These are phyloP conservation scores for Leccinum obscurum DNA, from an alignment of 768 basidiomycete species.

Conservation along the genomic window DNA sequence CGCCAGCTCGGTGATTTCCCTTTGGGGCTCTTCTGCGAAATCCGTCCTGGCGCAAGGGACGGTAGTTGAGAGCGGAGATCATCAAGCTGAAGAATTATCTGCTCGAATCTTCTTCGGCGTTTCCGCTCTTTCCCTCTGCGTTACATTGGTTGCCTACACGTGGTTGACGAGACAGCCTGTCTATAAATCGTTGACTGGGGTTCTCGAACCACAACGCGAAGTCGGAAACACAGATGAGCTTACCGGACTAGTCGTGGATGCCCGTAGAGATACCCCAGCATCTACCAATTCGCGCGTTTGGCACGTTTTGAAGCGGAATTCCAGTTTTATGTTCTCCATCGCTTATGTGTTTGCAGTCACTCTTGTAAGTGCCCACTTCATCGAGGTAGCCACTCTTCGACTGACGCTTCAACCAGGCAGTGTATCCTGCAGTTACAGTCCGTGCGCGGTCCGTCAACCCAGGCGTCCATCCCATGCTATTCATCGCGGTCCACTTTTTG, in stretches of 20 bases:
- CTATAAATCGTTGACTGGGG: constrained; percentile 56
- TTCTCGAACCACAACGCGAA: constrained; percentile 42
- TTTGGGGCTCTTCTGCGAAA: constrained; percentile 45
- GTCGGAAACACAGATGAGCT: constrained; percentile 28
- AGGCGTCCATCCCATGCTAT: constrained; percentile 75
- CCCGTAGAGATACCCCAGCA: constrained; percentile 20
- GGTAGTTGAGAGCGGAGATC: constrained; percentile 26
- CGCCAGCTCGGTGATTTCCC: constrained; percentile 57
- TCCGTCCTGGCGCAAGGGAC: constrained; percentile 18
- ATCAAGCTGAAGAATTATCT: constrained; percentile 59
- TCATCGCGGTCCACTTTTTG: constrained; percentile 76
- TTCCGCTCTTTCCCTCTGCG: constrained; percentile 63
- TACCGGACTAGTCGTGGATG: constrained; percentile 37
- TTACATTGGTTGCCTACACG: constrained; percentile 50
- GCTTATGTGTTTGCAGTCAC: constrained; percentile 80
- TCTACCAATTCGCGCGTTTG: constrained; percentile 46
- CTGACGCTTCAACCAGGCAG: constrained; percentile 52
- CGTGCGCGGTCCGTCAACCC: constrained; percentile 69
- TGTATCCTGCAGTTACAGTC: constrained; percentile 85
- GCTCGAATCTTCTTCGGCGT: constrained; percentile 75
- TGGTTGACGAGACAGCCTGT: constrained; percentile 60
- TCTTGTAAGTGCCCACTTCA: constrained; percentile 50
- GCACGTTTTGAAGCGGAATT: constrained; percentile 62
- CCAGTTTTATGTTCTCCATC: constrained; percentile 68
- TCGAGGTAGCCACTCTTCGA: constrained; percentile 1